Percentiles rank a stretch among this genome's conserved stretches.
Evolutionary conservation across 169 alveolate species (phyloP).

Genomic region (Plasmodium chabaudi): DNA sequence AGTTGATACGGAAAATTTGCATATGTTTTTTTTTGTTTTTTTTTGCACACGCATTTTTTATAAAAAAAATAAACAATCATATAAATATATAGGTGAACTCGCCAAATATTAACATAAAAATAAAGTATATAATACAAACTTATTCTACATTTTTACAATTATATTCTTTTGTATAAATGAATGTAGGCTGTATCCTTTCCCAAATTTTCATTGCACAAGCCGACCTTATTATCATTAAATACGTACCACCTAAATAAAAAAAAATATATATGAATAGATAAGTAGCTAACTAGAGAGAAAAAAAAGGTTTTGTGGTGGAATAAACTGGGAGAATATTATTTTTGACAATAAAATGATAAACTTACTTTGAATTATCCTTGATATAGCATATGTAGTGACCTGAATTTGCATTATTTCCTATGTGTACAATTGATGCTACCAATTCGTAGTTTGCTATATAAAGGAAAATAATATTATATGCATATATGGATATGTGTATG

Average conservation of each 20-base stretch:
- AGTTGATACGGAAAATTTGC: not conserved
- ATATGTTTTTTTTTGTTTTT: too few relatives aligned
- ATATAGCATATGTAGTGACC: constrained; percentile 92
- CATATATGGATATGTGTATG: not conserved
- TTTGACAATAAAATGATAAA: not conserved
- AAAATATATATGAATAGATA: not conserved
- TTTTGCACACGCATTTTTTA: too few relatives aligned
- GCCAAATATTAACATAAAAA: not conserved
- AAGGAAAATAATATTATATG: not conserved
- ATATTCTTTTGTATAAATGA: constrained; percentile 57
- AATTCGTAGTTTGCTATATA: constrained; percentile 83
- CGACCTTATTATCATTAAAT: constrained; percentile 63
- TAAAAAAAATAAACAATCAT: not conserved
- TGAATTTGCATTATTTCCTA: constrained; percentile 89
- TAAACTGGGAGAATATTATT: too few relatives aligned
- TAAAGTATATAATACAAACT: not conserved
- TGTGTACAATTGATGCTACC: constrained; percentile 88
- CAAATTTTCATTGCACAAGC: constrained; percentile 24
- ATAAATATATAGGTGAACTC: not conserved
- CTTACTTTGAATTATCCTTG: constrained; percentile 81
- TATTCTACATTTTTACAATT: not conserved
- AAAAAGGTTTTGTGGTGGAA: too few relatives aligned
- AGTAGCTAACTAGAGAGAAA: not conserved
- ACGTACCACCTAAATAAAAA: constrained; percentile 51
- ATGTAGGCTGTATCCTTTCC: constrained; percentile 60